Evolutionary conservation across 352 stramenopile species (phyloP), one percentile per base, ranked within the genome.

Genomic region (Pythium rishiriense): DNA sequence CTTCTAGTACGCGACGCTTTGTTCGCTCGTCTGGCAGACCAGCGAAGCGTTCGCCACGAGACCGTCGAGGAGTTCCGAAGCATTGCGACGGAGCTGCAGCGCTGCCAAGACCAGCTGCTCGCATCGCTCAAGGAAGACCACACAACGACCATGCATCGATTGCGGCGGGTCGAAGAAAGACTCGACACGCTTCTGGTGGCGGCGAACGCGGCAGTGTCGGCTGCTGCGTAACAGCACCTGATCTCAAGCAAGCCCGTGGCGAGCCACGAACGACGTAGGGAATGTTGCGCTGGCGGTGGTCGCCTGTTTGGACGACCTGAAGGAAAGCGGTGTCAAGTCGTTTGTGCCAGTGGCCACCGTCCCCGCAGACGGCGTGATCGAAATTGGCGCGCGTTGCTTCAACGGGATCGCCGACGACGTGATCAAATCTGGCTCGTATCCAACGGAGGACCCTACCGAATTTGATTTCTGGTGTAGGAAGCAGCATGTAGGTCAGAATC

Each of bases 401-500:
- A 91, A 74, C 12, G 83, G 43, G 47, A 89, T 88, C 0, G 78
- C 66, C 12, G 79, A 88, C 8, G 82, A 68, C 28, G 78, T 83
- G 39, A 91, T 75, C 12, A 91, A 58, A 31, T 84, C 75, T 8
- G 76, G 69, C 31, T 88, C 74, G 52, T 89, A 88, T 6, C 73
- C 70, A 11, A 73, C 62, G 47, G 72, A 63, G 26, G 67, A 56
- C 25, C 68, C 67, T 21, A 70, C 41, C 4, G 74, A 71, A 28
- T 76, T 71, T 9, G 59, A 70, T 62, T 64, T 78, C 74, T 87
- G 31, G 12, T 58, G 29, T 24, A 41, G n/a, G n/a, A n/a, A n/a
- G n/a, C n/a, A n/a, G n/a, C n/a, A n/a, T n/a, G n/a, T n/a, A n/a
- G n/a, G n/a, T n/a, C n/a, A n/a, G n/a, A n/a, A n/a, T n/a, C n/a